A percentile compares a stretch with the other conserved stretches of the same genome.
phyloP scores from a whole-genome alignment of 768 basidiomycete species.

The Porpolomopsis calyptriformis region DNA sequence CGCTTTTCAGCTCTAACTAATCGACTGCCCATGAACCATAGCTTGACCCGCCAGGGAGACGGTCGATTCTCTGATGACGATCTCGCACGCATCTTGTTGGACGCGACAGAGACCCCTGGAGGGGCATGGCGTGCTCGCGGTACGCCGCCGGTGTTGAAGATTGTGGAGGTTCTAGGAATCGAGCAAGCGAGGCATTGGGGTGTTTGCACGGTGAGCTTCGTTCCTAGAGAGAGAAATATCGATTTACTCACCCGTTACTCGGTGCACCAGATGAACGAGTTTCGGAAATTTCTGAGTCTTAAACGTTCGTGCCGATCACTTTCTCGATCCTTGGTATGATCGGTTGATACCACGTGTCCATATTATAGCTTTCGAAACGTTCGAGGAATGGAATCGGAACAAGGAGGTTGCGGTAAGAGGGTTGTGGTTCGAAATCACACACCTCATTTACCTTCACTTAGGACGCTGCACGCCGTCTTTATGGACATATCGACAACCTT shows the following conservation, averaged over 20 bases:
- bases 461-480: constrained; percentile 23
- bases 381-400: constrained; percentile 48
- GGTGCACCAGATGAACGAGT: constrained; percentile 37
- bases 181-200: constrained; percentile 46
- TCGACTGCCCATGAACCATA: constrained; percentile 11
- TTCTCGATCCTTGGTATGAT: background rate
- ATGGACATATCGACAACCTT: constrained; percentile 27
- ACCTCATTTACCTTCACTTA: constrained; percentile 9
- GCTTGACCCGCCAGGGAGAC: constrained; percentile 34
- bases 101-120: constrained; percentile 36
- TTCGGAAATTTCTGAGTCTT: constrained; percentile 39
- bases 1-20: background rate
- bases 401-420: constrained; percentile 31
- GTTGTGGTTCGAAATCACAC: background rate
- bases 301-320: constrained; percentile 22
- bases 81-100: constrained; percentile 36
- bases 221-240: background rate
- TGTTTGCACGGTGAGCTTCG: constrained; percentile 27
- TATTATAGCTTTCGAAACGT: constrained; percentile 35
- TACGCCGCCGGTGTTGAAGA: constrained; percentile 34
- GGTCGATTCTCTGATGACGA: constrained; percentile 44
- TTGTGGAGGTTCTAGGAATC: constrained; percentile 50
- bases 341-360: background rate
- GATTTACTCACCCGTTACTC: background rate
- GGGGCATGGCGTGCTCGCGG: constrained; percentile 39